Base-by-base conservation (phyloP, 352 stramenopile species). In the Phytophthora citricola region DNA sequence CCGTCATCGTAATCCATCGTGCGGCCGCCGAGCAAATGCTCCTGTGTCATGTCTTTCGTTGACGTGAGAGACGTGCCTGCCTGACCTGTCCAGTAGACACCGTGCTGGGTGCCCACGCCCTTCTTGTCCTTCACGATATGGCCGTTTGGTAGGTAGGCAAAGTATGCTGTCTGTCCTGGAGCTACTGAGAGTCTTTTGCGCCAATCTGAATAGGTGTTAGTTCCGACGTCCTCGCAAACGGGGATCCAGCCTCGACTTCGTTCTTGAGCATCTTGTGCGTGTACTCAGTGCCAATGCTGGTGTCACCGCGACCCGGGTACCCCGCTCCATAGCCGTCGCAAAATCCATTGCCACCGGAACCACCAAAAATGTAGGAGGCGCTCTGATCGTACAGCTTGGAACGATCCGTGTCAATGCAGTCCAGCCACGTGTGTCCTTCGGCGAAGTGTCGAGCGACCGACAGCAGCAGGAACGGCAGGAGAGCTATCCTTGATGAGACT, bases 121-220 rank as follows among this genome's bases (percentile, higher is more conserved):
- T 82, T 88, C 67, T 89, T 91, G 75, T 91, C 82, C 63, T 91
- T 91, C 8, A 77, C 77, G 40, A 88, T 71, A 49, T 91, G 79
- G 20, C 79, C 79, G 55, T 88, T 89, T 29, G 80, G 73, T 29
- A 89, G 45, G 54, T 91, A 91, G 26, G 70, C 60, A 34, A 85
- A 83, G 71, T 80, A 89, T 17, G 76, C 73, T 0, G 66, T 59
- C 44, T 71, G 59, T n/a, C 79, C 82, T 10, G 79, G 56, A 2
- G 75, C 51, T 12, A 80, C 59, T 7, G 68, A 68, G 22, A 92
- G 43, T 9, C 80, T 78, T 51, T 78, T 89, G 38, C 82, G 71
- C 82, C 82, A 91, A 54, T 69, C 75, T 26, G 66, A 60, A 68
- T 89, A 88, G 24, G 78, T 83, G 66, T 87, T 81, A 9, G 71